phyloP scores from a whole-genome alignment of 305 asterid genomes.

The Rubia occidens region DNA sequence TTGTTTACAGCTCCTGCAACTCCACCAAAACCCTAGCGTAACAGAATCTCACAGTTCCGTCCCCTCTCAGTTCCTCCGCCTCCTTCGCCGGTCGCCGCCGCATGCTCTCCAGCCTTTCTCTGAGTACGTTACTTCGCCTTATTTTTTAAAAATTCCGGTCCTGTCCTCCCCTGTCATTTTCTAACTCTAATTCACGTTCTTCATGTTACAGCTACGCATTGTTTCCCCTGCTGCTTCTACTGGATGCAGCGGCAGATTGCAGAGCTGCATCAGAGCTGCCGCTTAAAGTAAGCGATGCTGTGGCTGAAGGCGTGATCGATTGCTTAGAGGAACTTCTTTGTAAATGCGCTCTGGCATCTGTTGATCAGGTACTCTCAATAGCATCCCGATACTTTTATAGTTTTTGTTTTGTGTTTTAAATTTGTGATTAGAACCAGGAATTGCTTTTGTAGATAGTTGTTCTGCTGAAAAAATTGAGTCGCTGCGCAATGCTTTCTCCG shows the following conservation, averaged over 20 bases:
- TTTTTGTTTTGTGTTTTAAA: background rate
- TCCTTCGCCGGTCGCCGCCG: conserved; percentile 46
- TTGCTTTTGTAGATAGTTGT: conserved; percentile 56
- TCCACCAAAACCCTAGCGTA: conserved; percentile 46
- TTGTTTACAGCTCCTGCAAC: conserved; percentile 54
- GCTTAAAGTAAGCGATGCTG: conserved; percentile 54
- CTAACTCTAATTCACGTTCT: conserved; percentile 18
- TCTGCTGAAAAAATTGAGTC: conserved; percentile 66
- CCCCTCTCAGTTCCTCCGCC: conserved; percentile 38
- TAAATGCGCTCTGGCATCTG: conserved; percentile 62
- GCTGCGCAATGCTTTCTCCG: conserved; percentile 73
- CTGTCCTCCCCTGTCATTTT: background rate
- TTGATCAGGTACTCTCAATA: conserved; percentile 62
- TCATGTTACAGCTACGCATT: conserved; percentile 52
- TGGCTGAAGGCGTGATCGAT: conserved; percentile 60
- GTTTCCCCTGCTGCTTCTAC: conserved; percentile 82
- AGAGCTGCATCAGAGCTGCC: conserved; percentile 45
- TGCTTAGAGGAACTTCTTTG: conserved; percentile 75
- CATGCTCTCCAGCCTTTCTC: conserved; percentile 53
- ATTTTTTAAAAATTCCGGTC: background rate
- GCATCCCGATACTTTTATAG: background rate
- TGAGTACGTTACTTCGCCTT: conserved; percentile 37
- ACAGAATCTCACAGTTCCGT: background rate
- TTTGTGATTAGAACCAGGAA: conserved; percentile 1
- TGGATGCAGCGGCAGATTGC: conserved; percentile 68